Evolutionary conservation across 2,329 filamentous ascomycete species (phyloP).

Genomic region (Calonectria pteridis): DNA sequence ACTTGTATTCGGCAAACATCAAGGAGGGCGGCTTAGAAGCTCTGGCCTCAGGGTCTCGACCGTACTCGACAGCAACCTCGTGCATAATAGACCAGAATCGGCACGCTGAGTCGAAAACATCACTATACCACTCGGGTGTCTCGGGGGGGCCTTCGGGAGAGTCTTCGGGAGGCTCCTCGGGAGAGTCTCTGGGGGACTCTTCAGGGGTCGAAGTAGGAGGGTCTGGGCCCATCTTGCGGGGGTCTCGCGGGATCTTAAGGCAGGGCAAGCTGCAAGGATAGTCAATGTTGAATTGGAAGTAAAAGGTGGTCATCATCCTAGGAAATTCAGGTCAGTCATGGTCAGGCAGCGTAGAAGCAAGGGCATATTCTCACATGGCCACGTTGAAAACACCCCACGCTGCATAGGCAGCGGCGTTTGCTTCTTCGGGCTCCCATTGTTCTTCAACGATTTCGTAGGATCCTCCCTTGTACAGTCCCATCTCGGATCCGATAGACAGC

Average conservation of each 20-base stretch:
- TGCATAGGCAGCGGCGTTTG: conserved; percentile 6
- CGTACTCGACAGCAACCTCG: conserved; percentile 46
- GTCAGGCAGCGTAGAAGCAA: neutral
- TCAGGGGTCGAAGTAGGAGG: neutral
- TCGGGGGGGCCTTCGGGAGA: neutral
- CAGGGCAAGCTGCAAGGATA: neutral
- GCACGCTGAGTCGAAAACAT: neutral
- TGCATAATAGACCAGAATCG: conserved; percentile 54
- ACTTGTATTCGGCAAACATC: conserved; percentile 52
- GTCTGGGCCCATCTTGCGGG: neutral
- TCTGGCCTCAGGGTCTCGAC: conserved; percentile 26
- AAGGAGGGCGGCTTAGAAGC: conserved; percentile 25
- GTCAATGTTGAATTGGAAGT: neutral
- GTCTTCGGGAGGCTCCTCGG: neutral
- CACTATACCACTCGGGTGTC: neutral
- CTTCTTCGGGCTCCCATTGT: neutral
- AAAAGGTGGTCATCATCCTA: conserved; percentile 17
- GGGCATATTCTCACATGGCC: neutral
- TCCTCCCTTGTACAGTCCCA: neutral
- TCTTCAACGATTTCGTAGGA: neutral
- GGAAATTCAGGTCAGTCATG: neutral
- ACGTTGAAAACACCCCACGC: conserved; percentile 20
- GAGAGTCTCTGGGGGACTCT: neutral
- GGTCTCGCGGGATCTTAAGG: neutral
- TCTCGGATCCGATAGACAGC: neutral